Conservation (phyloP, 202 grass and related monocot genomes). For the Elaeis oleifera region DNA sequence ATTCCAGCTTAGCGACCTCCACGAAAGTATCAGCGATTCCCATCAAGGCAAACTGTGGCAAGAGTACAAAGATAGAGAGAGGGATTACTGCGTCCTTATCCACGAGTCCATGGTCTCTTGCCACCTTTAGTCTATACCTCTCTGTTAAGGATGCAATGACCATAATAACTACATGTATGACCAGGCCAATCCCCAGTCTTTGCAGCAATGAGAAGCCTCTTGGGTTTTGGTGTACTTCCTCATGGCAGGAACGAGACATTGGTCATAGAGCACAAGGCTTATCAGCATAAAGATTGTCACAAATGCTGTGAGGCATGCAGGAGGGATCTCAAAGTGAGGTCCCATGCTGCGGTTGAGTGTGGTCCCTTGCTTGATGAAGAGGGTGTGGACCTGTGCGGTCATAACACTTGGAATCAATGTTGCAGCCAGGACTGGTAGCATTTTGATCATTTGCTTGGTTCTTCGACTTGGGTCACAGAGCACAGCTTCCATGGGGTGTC, state of each 20-base stretch:
- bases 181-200: slow-evolving; percentile 41
- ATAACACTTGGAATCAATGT: slow-evolving; percentile 35
- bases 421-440: slow-evolving; percentile 25
- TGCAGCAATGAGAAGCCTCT: slow-evolving; percentile 39
- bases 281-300: slow-evolving; percentile 45
- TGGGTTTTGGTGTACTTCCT: slow-evolving; percentile 22
- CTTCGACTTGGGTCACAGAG: slow-evolving; percentile 16
- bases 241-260: slow-evolving; percentile 23
- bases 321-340: slow-evolving; percentile 29
- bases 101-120: background rate
- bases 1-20: background rate
- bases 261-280: slow-evolving; percentile 51
- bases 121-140: background rate
- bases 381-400: slow-evolving; percentile 33
- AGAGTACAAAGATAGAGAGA: background rate
- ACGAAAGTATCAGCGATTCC: background rate
- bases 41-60: slow-evolving; percentile 6
- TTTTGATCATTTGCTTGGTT: slow-evolving; percentile 38
- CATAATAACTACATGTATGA: background rate
- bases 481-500: background rate
- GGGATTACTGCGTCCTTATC: background rate
- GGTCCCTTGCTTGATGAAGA: slow-evolving; percentile 46
- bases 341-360: slow-evolving; percentile 35
- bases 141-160: background rate
- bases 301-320: slow-evolving; percentile 48